Percentiles rank a stretch among this genome's conserved stretches.
Evolutionary conservation across 257 asterid species (phyloP).

Genomic region (Echium plantagineum): DNA sequence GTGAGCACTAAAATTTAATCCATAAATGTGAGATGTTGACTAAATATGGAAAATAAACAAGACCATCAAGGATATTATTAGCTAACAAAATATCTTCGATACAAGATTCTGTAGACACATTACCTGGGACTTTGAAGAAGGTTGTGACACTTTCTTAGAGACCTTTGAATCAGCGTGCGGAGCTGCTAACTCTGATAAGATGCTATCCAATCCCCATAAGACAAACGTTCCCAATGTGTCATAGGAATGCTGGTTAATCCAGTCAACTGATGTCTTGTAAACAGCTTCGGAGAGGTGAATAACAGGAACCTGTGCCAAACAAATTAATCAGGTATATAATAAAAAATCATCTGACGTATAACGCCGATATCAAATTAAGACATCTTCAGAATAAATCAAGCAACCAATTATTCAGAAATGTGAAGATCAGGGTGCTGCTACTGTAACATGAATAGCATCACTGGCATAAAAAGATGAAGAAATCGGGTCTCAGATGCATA

Average conservation of each 20-base stretch:
- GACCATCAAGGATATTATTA: too few relatives aligned
- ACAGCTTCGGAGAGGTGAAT: conserved; percentile 56
- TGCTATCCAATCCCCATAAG: conserved; percentile 59
- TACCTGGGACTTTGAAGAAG: conserved; percentile 85
- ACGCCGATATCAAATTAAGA: neutral
- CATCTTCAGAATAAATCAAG: neutral
- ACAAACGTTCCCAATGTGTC: conserved; percentile 68
- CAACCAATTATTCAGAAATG: neutral
- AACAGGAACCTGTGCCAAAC: conserved; percentile 52
- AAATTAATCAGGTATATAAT: neutral
- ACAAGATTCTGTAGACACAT: conserved; percentile 2
- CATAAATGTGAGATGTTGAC: too few relatives aligned
- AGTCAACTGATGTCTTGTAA: conserved; percentile 66
- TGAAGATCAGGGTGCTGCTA: neutral
- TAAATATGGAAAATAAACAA: too few relatives aligned
- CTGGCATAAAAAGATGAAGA: too few relatives aligned
- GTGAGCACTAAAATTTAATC: too few relatives aligned
- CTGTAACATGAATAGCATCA: neutral
- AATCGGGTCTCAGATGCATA: too few relatives aligned
- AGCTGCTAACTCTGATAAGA: conserved; percentile 50
- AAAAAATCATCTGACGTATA: too few relatives aligned
- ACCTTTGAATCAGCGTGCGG: conserved; percentile 50
- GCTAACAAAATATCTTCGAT: too few relatives aligned
- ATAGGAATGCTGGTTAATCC: conserved; percentile 60
- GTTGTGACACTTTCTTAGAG: conserved; percentile 55